Percentiles rank a stretch among this genome's conserved stretches.
These are phyloP conservation scores for Phaeosphaeriaceae sp. DNA, from an alignment of 2,329 filamentous ascomycete species.

Conservation along the genomic window DNA sequence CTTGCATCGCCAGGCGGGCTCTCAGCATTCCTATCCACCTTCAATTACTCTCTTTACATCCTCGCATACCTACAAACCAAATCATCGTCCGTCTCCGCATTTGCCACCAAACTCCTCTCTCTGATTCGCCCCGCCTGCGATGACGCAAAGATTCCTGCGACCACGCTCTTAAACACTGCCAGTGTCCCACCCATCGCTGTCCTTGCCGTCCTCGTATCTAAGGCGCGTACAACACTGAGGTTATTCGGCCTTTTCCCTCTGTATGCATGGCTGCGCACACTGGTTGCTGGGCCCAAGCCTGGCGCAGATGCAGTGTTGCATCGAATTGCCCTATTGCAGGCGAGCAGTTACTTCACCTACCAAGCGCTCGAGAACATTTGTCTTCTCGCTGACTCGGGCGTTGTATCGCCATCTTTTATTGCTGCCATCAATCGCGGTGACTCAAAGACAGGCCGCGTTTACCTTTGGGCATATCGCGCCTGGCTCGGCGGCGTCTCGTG, in stretches of 20 bases:
- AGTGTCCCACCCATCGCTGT: conserved; percentile 42
- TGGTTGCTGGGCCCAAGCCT: conserved; percentile 50
- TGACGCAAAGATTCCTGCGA: conserved; percentile 29
- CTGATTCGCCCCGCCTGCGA: conserved; percentile 41
- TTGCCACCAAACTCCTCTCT: conserved; percentile 39
- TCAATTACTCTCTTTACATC: conserved; percentile 56
- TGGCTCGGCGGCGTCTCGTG: conserved; percentile 53
- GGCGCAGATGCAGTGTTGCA: conserved; percentile 52
- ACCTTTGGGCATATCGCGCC: conserved; percentile 51
- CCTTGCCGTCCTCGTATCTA: conserved; percentile 49
- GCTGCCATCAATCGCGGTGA: conserved; percentile 46
- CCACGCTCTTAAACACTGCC: conserved; percentile 33
- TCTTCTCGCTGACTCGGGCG: conserved; percentile 51
- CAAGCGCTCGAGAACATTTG: conserved; percentile 54
- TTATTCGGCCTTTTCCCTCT: conserved; percentile 53
- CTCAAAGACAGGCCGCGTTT: conserved; percentile 44
- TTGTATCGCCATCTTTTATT: conserved; percentile 46
- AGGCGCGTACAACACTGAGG: conserved; percentile 52
- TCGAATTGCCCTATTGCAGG: conserved; percentile 50
- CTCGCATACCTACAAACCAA: conserved; percentile 52
- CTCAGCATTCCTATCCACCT: conserved; percentile 53
- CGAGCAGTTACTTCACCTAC: conserved; percentile 52
- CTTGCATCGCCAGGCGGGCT: conserved; percentile 54
- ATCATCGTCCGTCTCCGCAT: conserved; percentile 37
- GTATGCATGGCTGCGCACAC: conserved; percentile 53